These are phyloP conservation scores for Ilex asprella DNA, from an alignment of 257 asterid species.

Conservation along the genomic window DNA sequence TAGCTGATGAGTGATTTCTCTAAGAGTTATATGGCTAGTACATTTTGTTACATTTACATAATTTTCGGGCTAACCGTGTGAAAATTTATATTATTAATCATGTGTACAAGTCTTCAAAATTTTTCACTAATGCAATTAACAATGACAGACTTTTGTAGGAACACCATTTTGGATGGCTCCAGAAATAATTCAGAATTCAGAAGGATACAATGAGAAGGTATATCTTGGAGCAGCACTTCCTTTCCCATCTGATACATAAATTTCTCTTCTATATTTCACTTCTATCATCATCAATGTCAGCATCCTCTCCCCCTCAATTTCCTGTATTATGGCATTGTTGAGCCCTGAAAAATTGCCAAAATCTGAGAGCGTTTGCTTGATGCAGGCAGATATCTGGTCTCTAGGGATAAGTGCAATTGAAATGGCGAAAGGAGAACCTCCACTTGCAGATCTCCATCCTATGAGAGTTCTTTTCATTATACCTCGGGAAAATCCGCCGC, in stretches of 20 bases:
- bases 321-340: not conserved
- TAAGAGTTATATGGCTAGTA: not conserved
- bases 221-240: conserved; percentile 9
- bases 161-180: conserved; percentile 99
- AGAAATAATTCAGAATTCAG: conserved; percentile 97
- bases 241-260: not conserved
- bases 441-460: conserved; percentile 98
- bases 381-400: conserved; percentile 99
- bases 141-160: conserved; percentile 95
- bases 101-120: not conserved
- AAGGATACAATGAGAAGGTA: conserved; percentile 98
- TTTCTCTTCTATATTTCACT: not conserved
- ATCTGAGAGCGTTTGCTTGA: conserved; percentile 18
- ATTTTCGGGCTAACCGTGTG: not conserved
- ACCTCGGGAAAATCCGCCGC: conserved; percentile 99
- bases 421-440: conserved; percentile 99
- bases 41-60: not conserved
- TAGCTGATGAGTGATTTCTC: not conserved
- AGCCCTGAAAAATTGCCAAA: not conserved
- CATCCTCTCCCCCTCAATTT: not conserved
- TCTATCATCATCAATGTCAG: not conserved
- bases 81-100: not conserved
- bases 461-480: conserved; percentile 99
- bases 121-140: conserved; percentile 44
- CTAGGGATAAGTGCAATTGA: conserved; percentile 92